phyloP scores from a whole-genome alignment of 108 stramenopile genomes.

The Mediolabrus comicus region DNA sequence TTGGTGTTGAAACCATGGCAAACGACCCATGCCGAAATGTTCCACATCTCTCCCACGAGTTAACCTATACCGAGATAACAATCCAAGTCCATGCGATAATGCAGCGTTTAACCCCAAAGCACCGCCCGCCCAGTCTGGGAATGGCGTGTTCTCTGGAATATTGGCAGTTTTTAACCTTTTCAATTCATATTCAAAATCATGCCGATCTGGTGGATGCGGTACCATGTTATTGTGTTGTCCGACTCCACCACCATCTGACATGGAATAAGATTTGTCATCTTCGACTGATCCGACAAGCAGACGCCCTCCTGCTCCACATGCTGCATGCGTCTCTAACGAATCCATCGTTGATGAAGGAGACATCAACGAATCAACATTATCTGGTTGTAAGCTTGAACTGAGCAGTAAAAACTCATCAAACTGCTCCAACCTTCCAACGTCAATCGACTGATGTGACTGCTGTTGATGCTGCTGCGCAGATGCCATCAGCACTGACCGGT shows the following conservation, averaged over 20 bases:
- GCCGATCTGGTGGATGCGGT: constrained; percentile 35
- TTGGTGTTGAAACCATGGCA: constrained; percentile 62
- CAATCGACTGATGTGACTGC: constrained; percentile 42
- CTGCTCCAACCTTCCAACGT: constrained; percentile 54
- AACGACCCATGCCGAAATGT: constrained; percentile 77
- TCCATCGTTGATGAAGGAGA: constrained; percentile 5
- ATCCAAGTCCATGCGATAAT: constrained; percentile 67
- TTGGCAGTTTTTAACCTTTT: constrained; percentile 60
- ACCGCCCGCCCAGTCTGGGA: constrained; percentile 81
- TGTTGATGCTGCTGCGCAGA: constrained; percentile 38
- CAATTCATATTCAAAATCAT: constrained; percentile 72
- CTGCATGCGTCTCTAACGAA: constrained; percentile 21
- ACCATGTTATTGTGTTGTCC: constrained; percentile 15
- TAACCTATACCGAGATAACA: constrained; percentile 74
- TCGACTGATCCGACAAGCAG: constrained; percentile 69
- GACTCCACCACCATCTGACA: background rate
- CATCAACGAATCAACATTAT: constrained; percentile 1
- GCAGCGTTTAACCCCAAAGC: constrained; percentile 67
- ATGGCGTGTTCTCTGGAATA: constrained; percentile 23
- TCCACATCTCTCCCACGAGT: constrained; percentile 59
- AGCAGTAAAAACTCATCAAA: constrained; percentile 68
- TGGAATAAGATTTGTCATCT: background rate
- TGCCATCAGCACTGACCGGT: constrained; percentile 39
- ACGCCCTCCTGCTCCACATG: constrained; percentile 78
- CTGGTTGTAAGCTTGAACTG: constrained; percentile 59